phyloP scores from a whole-genome alignment of 2,329 filamentous ascomycete genomes.

The Alternaria arbusti region DNA sequence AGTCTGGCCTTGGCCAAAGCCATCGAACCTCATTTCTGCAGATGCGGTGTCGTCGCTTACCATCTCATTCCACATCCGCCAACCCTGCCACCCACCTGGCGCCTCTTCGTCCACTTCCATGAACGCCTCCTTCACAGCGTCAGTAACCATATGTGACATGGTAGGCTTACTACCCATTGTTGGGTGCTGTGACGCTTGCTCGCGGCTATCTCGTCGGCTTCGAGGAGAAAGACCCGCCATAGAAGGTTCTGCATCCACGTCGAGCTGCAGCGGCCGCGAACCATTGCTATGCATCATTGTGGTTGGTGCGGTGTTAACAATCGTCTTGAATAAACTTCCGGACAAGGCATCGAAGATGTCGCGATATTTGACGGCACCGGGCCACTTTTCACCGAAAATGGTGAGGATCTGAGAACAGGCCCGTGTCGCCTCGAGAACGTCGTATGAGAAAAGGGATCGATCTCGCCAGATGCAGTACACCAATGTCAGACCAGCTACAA shows the following conservation, averaged over 20 bases:
- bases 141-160: constrained; percentile 23
- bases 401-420: constrained; percentile 33
- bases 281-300: neutral
- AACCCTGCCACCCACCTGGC: constrained; percentile 36
- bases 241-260: constrained; percentile 2
- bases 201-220: neutral
- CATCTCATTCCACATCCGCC: constrained; percentile 39
- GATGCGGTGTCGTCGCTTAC: constrained; percentile 12
- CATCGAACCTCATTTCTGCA: neutral
- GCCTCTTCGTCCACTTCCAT: constrained; percentile 39
- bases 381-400: constrained; percentile 38
- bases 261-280: constrained; percentile 4
- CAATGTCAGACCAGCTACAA: constrained; percentile 33
- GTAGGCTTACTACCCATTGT: neutral
- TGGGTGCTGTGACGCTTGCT: neutral
- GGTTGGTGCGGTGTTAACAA: neutral
- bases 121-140: constrained; percentile 37
- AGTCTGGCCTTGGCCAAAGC: constrained; percentile 6
- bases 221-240: neutral
- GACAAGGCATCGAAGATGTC: constrained; percentile 36
- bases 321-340: constrained; percentile 23
- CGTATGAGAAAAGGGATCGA: constrained; percentile 29
- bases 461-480: constrained; percentile 39
- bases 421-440: constrained; percentile 34
- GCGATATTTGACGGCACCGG: constrained; percentile 34